phyloP scores from a whole-genome alignment of 495 filamentous ascomycete genomes.

The Neurospora discreta region DNA sequence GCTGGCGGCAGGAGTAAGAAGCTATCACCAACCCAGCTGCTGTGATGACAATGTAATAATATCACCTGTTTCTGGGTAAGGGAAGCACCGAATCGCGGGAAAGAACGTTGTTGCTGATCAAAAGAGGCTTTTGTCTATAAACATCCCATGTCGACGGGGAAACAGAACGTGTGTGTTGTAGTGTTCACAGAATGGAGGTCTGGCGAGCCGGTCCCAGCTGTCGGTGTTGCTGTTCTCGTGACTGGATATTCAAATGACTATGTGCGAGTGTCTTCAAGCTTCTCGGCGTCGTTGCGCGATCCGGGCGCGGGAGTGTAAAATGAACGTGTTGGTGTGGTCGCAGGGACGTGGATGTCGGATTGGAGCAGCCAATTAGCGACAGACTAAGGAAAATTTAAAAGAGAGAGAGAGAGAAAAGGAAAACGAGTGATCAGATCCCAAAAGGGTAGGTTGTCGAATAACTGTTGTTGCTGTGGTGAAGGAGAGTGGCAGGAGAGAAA shows the following conservation, averaged over 20 bases:
- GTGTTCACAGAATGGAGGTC: background rate
- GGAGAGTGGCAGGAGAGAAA: background rate
- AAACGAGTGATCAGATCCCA: background rate
- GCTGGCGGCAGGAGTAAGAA: slow-evolving; percentile 1
- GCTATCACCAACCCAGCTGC: background rate
- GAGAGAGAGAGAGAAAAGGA: background rate
- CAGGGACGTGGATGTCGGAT: background rate
- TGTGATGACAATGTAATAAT: background rate
- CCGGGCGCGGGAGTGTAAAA: background rate
- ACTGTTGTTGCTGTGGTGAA: background rate
- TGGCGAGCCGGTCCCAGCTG: background rate
- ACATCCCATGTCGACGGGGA: background rate
- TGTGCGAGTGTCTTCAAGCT: background rate
- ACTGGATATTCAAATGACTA: background rate
- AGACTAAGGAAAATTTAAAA: background rate
- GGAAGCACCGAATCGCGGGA: background rate
- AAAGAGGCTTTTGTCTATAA: background rate
- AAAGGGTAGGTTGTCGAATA: background rate
- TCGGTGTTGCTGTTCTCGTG: background rate
- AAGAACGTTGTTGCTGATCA: background rate
- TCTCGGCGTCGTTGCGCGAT: background rate
- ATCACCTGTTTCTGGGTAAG: background rate
- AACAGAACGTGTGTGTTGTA: background rate
- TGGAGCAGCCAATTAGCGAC: background rate
- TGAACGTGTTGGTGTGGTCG: background rate